Base-by-base conservation (phyloP, 805 yeast species). In the Pichia exigua region DNA sequence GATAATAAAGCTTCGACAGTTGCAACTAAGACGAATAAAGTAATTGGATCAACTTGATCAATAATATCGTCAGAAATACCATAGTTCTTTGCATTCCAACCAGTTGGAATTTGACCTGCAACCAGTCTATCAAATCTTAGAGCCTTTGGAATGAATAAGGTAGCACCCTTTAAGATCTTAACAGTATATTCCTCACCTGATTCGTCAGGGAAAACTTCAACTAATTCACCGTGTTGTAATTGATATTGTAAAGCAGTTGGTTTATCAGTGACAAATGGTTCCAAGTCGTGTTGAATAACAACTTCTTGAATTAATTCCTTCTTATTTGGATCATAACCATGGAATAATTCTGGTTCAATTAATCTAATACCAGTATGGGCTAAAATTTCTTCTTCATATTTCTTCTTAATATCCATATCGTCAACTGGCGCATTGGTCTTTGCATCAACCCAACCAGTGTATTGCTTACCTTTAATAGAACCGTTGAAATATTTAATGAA, bases 361-460 rank as follows among this genome's bases (percentile, higher is more conserved):
- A 94, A 77, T 75, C 99, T 87, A 64, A 94, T 89, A 83, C 99
- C 99, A 61, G 96, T 72, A 73, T 94, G 99, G 40, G 83, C 91
- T 66, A 94, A 75, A 63, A 94, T 89, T 63, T 84, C 78, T 61
- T 82, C 78, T 75, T 94, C 99, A 66, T 94, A 94, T 73, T 88
- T 90, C 66, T 81, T 66, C 81, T 94, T 94, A 69, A 94, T 82
- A 62, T 91, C 97, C 70, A 82, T 85, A 70, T 94, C 99, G 58
- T 89, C 98, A 54, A 94, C 95, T 40, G 97, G 97, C 64, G 81
- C 83, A 60, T 79, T 83, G 55, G 97, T 82, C 79, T 92, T 91
- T 58, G 96, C 83, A 68, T 94, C 99, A 61, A 92, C 87, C 99
- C 99, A 94, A 62, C 98, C 98, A 46, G 94, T 77, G 76, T 91